Evolutionary conservation across 1,284 basidiomycete genomes (phyloP), one percentile per base, ranked within the genome.

Genomic region (Cutaneotrichosporon daszewskae): DNA sequence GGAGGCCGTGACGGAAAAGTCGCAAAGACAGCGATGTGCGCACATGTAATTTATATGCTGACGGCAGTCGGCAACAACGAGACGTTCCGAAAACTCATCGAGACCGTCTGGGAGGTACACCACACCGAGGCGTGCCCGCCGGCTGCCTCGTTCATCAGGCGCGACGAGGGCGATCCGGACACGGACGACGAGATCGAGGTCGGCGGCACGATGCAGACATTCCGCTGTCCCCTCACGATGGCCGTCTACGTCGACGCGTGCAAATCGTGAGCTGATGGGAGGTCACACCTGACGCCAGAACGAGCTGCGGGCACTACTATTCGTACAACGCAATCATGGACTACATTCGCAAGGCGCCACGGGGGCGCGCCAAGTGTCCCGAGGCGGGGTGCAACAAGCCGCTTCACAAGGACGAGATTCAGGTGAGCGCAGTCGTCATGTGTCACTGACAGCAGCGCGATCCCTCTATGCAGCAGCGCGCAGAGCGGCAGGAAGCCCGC

Each of bases 181-280:
- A 82, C 84, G 35, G 83, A 84, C 37, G 84, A 88, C 28, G 84
- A 87, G 9, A 69, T 91, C 18, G 82, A 87, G 66, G 74, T 89
- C 34, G 89, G 88, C 36, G 87, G 86, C 37, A 76, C 82, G 18
- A 84, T 82, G 7, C 85, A 88, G 60, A 81, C 80, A 53, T 87
- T 80, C 74, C 83, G 79, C 42, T 91, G 87, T 53, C 87, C 87
- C 2, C 72, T 91, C 40, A 81, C 83, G 0, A 73, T 89, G 35
- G 76, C 71, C 5, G 62, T 75, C 10, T 75, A 86, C 23, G 74
- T 74, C 23, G 74, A 90, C 40, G 87, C 87, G 5, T 68, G 83
- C 43, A 87, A 83, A 9, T 59, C 57, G 66, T 65, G 33, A 28
- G 39, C 22, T 24, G 53, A 40, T 4, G 10, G 29, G 29, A 29